phyloP scores from a whole-genome alignment of 192 early-diverging fungal species.

The Ambispora gerdemannii region DNA sequence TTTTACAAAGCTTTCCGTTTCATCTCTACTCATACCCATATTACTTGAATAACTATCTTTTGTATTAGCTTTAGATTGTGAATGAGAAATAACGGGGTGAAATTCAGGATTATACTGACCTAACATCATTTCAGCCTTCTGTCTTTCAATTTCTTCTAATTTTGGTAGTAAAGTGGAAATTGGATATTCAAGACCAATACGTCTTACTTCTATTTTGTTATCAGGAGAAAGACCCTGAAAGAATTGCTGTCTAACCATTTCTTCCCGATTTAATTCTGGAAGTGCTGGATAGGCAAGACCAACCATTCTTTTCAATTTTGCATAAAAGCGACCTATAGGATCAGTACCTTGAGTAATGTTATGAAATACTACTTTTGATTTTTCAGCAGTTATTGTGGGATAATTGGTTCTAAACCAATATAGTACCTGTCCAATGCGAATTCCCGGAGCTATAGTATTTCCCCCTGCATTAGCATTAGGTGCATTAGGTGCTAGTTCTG shows the following conservation, averaged over 20 bases:
- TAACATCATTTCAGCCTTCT: too few relatives aligned
- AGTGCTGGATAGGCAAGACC: not conserved
- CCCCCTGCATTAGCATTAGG: too few relatives aligned
- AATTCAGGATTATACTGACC: too few relatives aligned
- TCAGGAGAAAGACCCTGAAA: not conserved
- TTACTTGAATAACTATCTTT: too few relatives aligned
- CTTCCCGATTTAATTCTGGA: not conserved
- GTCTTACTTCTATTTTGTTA: too few relatives aligned
- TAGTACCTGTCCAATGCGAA: not conserved
- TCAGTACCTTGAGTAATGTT: conserved; percentile 1
- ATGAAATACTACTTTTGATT: conserved; percentile 1
- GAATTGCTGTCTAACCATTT: conserved; percentile 4
- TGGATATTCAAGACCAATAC: too few relatives aligned
- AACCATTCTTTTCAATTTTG: conserved; percentile 1
- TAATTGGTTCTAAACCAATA: not conserved
- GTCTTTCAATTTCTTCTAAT: too few relatives aligned
- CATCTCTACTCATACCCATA: not conserved
- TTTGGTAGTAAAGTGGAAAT: too few relatives aligned
- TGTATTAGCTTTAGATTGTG: too few relatives aligned
- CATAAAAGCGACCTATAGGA: not conserved
- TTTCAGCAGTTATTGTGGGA: not conserved
- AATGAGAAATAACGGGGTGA: too few relatives aligned
- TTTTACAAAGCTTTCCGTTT: conserved; percentile 3
- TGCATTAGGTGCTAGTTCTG: too few relatives aligned
- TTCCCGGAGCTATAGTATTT: not conserved